Conservation (phyloP, 2,329 filamentous ascomycete species). For the Epicoccum nigrum region DNA sequence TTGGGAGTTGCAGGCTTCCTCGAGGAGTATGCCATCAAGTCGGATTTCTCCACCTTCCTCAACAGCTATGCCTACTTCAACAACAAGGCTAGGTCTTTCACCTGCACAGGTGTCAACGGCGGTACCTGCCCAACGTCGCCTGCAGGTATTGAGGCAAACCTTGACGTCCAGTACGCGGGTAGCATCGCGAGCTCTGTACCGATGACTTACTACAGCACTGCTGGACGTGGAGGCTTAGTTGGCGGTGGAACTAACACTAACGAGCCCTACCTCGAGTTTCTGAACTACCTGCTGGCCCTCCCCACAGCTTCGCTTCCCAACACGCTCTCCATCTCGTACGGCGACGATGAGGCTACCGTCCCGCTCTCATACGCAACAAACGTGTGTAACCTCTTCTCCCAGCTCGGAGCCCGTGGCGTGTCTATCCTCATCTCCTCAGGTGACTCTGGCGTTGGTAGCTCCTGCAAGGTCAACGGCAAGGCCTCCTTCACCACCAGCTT, state of each 20-base stretch:
- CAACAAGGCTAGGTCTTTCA: conserved; percentile 26
- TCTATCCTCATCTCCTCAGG: conserved; percentile 62
- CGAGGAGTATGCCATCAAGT: conserved; percentile 30
- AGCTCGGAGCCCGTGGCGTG: conserved; percentile 67
- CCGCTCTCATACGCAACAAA: conserved; percentile 63
- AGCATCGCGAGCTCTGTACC: conserved; percentile 28
- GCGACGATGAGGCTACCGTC: conserved; percentile 67
- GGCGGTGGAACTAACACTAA: conserved; percentile 60
- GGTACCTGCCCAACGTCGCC: conserved; percentile 23
- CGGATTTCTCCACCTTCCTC: conserved; percentile 29
- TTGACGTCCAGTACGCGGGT: conserved; percentile 29
- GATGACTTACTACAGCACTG: conserved; percentile 67
- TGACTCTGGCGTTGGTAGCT: conserved; percentile 61
- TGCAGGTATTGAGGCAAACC: conserved; percentile 25
- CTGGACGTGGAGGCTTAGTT: conserved; percentile 54
- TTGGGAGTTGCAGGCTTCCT: conserved; percentile 31
- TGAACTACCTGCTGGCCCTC: conserved; percentile 62
- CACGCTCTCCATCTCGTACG: conserved; percentile 69
- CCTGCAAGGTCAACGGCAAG: conserved; percentile 47
- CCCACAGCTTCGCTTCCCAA: conserved; percentile 61
- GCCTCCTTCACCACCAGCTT: conserved; percentile 57
- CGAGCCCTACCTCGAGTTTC: conserved; percentile 68
- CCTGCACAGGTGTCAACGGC: conserved; percentile 22
- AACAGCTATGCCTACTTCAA: conserved; percentile 23
- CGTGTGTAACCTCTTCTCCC: conserved; percentile 66